phyloP scores from a whole-genome alignment of 176 grass and related monocot genomes.

The Oropetium thomaeum region DNA sequence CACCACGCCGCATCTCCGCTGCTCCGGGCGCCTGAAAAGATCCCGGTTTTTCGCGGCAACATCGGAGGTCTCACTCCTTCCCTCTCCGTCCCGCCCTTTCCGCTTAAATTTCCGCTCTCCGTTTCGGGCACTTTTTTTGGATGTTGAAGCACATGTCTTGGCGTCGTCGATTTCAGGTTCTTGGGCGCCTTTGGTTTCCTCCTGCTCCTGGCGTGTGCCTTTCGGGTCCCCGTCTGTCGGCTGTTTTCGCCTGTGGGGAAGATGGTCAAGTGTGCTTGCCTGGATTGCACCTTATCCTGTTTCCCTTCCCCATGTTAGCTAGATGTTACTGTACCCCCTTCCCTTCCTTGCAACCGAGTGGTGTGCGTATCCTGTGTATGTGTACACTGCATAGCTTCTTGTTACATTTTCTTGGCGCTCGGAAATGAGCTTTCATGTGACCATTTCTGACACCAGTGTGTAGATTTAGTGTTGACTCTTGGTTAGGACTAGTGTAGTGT shows the following conservation, averaged over 20 bases:
- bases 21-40: not conserved
- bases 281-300: slow-evolving; percentile 25
- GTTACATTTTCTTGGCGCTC: not conserved
- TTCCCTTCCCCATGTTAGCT: not conserved
- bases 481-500: not conserved
- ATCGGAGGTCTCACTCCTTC: not conserved
- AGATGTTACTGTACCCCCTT: slow-evolving; percentile 9
- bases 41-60: not conserved
- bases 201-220: not conserved
- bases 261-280: slow-evolving; percentile 13
- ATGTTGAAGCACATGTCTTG: not conserved
- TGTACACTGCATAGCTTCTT: not conserved
- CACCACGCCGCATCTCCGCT: not conserved
- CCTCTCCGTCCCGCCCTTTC: not conserved
- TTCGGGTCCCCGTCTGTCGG: not conserved
- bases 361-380: not conserved
- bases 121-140: not conserved
- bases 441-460: not conserved
- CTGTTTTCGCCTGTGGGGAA: not conserved
- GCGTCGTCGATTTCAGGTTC: slow-evolving; percentile 13
- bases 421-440: not conserved
- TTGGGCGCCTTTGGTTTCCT: not conserved
- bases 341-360: not conserved
- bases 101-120: not conserved
- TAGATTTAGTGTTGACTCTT: not conserved